Conservation (phyloP, 257 asterid species). For the Lavandula angustifolia region DNA sequence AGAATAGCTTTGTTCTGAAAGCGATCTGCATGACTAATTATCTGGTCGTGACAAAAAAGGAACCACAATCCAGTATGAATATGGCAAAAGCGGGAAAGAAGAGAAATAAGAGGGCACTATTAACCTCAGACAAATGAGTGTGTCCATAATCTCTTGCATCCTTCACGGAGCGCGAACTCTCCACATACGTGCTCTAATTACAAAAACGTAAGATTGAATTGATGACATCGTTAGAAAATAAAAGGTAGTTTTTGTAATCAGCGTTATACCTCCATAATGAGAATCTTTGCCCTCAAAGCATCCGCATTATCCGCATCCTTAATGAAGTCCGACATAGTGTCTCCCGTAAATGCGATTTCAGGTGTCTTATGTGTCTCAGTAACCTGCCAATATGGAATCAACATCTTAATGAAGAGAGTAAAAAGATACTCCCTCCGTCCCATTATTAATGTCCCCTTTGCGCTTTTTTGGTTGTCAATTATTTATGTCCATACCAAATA, state of each 20-base stretch:
- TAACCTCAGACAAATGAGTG: constrained; percentile 91
- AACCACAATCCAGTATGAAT: constrained; percentile 20
- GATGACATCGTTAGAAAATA: background rate
- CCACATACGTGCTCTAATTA: constrained; percentile 85
- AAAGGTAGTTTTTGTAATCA: constrained; percentile 10
- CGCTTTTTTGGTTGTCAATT: no score
- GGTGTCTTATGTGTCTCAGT: constrained; percentile 69
- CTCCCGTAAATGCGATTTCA: constrained; percentile 95
- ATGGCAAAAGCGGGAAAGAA: background rate
- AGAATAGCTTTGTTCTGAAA: constrained; percentile 92
- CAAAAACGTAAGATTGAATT: no score
- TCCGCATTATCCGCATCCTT: constrained; percentile 64
- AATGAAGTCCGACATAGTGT: constrained; percentile 89
- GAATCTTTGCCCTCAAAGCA: constrained; percentile 76
- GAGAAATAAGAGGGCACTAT: constrained; percentile 7
- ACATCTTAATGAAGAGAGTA: no score
- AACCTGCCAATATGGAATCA: constrained; percentile 54
- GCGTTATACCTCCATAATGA: constrained; percentile 79
- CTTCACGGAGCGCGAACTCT: constrained; percentile 52
- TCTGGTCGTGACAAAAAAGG: constrained; percentile 47
- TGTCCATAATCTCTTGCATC: constrained; percentile 88
- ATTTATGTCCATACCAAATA: no score
- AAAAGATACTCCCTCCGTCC: no score
- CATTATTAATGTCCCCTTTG: no score
- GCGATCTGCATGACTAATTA: constrained; percentile 58